Base-by-base conservation (phyloP, 2,329 filamentous ascomycete species). In the Cercospora beticola region DNA sequence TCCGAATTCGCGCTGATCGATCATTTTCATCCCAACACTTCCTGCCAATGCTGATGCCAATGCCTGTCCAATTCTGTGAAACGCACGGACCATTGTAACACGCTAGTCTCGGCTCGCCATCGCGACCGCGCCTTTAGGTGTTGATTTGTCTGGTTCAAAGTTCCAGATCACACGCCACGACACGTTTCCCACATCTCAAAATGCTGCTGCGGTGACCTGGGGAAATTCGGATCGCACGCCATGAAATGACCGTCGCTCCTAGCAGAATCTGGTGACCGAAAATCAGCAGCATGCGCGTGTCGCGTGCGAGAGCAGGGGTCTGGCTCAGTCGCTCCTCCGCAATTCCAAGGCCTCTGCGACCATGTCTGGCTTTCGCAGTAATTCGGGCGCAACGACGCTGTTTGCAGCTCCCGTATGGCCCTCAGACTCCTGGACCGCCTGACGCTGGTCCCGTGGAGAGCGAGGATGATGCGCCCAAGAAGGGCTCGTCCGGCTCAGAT, bases 361-460 rank as follows among this genome's bases (percentile, higher is more conserved):
- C 62, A 21, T 43, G 36, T 56, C 30, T 16, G n/a, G 26, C 52
- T 9, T n/a, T 56, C 5, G n/a, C 61, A 31, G 4, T 69, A n/a
- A 16, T 59, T 16, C 30, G 56, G 18, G n/a, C 62, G 36, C 67
- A 66, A 18, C 49, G 52, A 60, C 18, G 67, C 64, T 62, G 49
- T 62, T 31, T 69, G 21, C 67, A 69, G 49, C 59, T 69, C 5
- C 67, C 67, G 8, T 69, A 64, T 64, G 67, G 67, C 43, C 67
- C 67, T 18, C 67, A 69, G 36, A 69, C 67, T 9, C 72, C 72
- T 8, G 72, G 72, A 5, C 72, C 67, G 12, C 72, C 70, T 26
- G 72, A 73, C 30, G 70, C 67, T 46, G 67, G 67, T 30, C 67
- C 67, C 16, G 60, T 62, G 49, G 67, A 71, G 7, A 68, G 66